phyloP scores from a whole-genome alignment of 2,329 filamentous ascomycete species.

The Endocalyx cinctus region DNA sequence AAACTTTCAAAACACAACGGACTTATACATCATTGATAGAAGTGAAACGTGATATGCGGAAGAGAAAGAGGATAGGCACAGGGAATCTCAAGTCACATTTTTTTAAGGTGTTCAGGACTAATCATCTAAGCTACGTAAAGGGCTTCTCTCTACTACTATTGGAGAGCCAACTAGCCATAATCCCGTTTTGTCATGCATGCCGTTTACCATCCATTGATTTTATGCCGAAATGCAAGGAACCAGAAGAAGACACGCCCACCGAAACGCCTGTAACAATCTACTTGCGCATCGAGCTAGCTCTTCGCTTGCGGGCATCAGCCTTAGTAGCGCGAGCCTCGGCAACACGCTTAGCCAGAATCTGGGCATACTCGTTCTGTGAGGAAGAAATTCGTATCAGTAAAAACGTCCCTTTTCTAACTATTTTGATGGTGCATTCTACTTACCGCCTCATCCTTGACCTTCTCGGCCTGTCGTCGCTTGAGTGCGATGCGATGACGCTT shows the following conservation, averaged over 20 bases:
- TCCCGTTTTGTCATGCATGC: constrained; percentile 15
- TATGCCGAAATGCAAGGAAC: constrained; percentile 32
- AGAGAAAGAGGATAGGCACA: too few relatives aligned
- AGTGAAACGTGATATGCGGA: too few relatives aligned
- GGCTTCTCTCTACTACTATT: constrained; percentile 22
- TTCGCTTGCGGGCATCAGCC: constrained; percentile 91
- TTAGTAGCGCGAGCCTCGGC: constrained; percentile 92
- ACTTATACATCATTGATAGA: too few relatives aligned
- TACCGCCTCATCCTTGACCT: constrained; percentile 98
- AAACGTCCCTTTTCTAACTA: too few relatives aligned
- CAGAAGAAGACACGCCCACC: constrained; percentile 31
- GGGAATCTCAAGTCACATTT: constrained; percentile 24
- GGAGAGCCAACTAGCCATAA: constrained; percentile 24
- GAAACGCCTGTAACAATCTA: constrained; percentile 49
- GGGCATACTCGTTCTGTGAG: constrained; percentile 92
- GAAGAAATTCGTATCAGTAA: too few relatives aligned
- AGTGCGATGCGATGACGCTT: constrained; percentile 97
- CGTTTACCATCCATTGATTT: constrained; percentile 24
- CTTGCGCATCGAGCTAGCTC: constrained; percentile 93
- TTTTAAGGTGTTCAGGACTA: too few relatives aligned
- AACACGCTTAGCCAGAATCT: constrained; percentile 95
- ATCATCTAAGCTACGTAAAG: too few relatives aligned
- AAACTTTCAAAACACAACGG: too few relatives aligned
- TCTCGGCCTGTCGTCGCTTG: constrained; percentile 96
- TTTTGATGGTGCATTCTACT: constrained; percentile 33